A percentile compares a stretch with the other conserved stretches of the same genome.
These are phyloP conservation scores for Elongisporangium undulatum DNA, from an alignment of 352 stramenopile genomes.

Conservation along the genomic window DNA sequence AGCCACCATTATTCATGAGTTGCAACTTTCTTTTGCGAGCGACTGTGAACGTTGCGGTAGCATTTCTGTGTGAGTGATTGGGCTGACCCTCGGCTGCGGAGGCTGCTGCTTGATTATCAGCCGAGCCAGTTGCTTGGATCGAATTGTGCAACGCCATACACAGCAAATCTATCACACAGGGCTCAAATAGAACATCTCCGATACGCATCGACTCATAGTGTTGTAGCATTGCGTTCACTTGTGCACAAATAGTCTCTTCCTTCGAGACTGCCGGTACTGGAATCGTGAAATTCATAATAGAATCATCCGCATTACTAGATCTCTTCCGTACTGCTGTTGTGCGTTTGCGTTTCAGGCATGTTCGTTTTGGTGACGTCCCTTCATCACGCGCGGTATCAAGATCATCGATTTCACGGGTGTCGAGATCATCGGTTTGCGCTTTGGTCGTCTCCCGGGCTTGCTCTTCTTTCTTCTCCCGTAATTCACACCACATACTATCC, in stretches of 20 bases:
- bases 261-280: background rate
- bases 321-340: background rate
- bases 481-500: background rate
- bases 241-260: background rate
- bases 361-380: conserved; percentile 19
- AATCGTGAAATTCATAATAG: background rate
- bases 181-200: conserved; percentile 5
- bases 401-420: background rate
- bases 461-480: background rate
- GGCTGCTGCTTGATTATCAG: background rate
- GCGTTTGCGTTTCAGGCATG: conserved; percentile 53
- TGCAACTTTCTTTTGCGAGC: conserved; percentile 31
- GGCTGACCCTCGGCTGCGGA: background rate
- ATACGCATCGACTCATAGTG: conserved; percentile 28
- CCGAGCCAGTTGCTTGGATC: conserved; percentile 26
- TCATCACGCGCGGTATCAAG: background rate
- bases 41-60: conserved; percentile 16
- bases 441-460: background rate
- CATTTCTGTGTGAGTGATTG: conserved; percentile 9
- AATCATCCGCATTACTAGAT: background rate
- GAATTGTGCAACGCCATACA: conserved; percentile 37
- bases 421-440: too few species aligned
- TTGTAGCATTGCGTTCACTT: conserved; percentile 11
- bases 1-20: conserved; percentile 32
- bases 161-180: conserved; percentile 24